Conservation (phyloP, 371 early-diverging fungal species). For the Mucor irregularis region DNA sequence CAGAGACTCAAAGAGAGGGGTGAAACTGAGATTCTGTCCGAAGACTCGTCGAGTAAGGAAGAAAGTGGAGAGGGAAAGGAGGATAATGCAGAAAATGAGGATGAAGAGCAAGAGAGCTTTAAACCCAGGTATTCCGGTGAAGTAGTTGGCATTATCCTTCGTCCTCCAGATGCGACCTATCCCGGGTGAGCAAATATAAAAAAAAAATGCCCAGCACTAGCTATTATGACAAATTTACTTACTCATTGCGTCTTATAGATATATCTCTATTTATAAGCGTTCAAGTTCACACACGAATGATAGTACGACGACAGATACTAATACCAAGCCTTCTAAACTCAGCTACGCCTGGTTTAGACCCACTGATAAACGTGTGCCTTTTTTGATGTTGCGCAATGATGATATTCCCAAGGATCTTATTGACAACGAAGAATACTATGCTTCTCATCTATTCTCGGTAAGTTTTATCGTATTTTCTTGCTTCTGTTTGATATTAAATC, state of each 20-base stretch:
- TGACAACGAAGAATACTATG: conserved; percentile 21
- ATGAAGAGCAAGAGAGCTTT: conserved; percentile 8
- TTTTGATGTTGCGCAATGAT: conserved; percentile 51
- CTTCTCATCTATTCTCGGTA: conserved; percentile 9
- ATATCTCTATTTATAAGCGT: no score
- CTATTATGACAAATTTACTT: no score
- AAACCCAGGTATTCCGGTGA: conserved; percentile 26
- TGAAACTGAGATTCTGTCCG: not conserved
- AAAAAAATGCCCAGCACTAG: conserved; percentile 4
- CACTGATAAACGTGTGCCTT: conserved; percentile 61
- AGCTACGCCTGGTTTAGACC: conserved; percentile 52
- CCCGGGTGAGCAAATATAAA: conserved; percentile 25
- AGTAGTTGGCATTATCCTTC: conserved; percentile 51
- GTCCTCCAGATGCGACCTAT: conserved; percentile 42
- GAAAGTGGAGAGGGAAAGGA: conserved; percentile 25
- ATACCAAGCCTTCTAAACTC: not conserved
- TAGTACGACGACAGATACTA: not conserved
- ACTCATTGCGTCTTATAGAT: no score
- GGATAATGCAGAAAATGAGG: conserved; percentile 5
- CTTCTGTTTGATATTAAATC: not conserved
- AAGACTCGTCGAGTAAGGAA: conserved; percentile 15
- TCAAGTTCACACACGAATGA: no score
- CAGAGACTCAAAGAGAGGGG: not conserved
- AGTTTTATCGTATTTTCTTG: not conserved
- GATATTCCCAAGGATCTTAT: conserved; percentile 35